Evolutionary conservation across 352 stramenopile species (phyloP).

Genomic region (Phytophthora macrochlamydospora): DNA sequence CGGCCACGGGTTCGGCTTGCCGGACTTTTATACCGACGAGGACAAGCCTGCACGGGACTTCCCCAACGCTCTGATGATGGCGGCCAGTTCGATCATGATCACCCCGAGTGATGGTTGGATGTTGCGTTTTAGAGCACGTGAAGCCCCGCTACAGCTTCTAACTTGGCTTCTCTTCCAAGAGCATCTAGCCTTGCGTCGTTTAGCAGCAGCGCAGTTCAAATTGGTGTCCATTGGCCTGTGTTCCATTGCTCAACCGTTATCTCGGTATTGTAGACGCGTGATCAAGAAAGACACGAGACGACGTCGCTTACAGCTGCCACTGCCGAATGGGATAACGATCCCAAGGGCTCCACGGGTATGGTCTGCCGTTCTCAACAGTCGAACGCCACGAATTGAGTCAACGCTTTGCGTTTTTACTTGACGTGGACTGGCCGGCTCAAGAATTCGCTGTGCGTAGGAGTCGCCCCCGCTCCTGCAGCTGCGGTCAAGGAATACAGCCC

Average conservation of each 20-base stretch:
- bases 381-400: not conserved
- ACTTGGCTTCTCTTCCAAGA: not conserved
- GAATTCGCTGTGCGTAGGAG: not conserved
- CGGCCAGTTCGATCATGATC: slow-evolving; percentile 1
- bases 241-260: no score
- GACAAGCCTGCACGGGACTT: no score
- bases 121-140: slow-evolving; percentile 4
- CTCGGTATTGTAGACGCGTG: no score
- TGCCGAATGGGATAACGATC: not conserved
- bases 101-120: slow-evolving; percentile 4
- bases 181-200: no score
- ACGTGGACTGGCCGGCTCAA: not conserved
- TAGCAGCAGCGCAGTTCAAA: no score
- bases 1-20: no score
- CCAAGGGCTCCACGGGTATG: not conserved
- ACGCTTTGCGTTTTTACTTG: not conserved
- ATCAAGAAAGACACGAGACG: no score
- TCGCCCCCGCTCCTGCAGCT: not conserved
- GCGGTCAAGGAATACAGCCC: not conserved
- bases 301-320: not conserved
- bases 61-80: not conserved
- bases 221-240: no score
- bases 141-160: slow-evolving; percentile 3
- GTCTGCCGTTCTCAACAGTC: not conserved
- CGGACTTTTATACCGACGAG: no score